Evolutionary conservation across 768 basidiomycete species (phyloP).

Genomic region (Suillus brevipes): DNA sequence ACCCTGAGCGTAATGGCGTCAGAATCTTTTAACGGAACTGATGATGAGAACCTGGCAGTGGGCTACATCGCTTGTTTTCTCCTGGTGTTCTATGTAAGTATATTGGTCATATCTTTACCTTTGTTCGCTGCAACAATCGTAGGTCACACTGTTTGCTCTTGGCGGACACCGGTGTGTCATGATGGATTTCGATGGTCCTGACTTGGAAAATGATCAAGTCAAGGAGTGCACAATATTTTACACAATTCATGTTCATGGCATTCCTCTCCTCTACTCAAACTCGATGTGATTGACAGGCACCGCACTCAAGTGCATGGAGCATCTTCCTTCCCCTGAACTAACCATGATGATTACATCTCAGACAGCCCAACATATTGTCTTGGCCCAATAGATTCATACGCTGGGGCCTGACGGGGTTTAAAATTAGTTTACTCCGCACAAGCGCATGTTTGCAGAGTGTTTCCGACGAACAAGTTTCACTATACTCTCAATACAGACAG

Average conservation of each 20-base stretch:
- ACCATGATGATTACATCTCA: no score
- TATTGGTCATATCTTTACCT: neutral
- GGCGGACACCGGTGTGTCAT: constrained; percentile 56
- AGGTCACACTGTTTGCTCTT: constrained; percentile 67
- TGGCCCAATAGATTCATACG: no score
- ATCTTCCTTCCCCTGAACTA: no score
- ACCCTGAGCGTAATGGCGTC: constrained; percentile 60
- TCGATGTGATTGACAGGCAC: no score
- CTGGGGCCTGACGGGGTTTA: neutral
- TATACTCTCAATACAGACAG: no score
- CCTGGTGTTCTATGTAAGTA: constrained; percentile 56
- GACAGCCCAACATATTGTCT: no score
- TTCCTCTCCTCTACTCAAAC: no score
- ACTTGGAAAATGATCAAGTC: constrained; percentile 58
- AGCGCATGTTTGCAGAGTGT: no score
- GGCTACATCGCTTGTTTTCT: constrained; percentile 67
- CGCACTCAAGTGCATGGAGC: no score
- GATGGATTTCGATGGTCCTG: constrained; percentile 66
- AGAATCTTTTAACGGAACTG: constrained; percentile 58
- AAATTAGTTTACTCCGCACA: neutral
- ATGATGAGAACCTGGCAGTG: constrained; percentile 61
- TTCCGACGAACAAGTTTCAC: no score
- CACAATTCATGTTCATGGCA: no score
- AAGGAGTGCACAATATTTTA: no score
- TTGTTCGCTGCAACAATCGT: neutral